Conservation (phyloP, 192 early-diverging fungal species). For the Backusella tarrabulga region DNA sequence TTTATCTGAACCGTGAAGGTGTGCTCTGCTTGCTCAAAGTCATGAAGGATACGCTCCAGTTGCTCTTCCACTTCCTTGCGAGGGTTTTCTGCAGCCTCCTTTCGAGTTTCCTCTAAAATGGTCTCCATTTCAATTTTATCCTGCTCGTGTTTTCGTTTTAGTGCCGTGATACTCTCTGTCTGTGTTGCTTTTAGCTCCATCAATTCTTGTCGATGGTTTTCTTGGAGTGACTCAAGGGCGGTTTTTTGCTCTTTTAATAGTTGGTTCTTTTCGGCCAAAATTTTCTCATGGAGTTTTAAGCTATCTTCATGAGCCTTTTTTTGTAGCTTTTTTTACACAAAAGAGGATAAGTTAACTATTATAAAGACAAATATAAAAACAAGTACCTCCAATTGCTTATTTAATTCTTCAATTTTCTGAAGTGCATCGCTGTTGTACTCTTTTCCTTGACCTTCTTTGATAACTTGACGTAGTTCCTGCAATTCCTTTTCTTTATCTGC, state of each 20-base stretch:
- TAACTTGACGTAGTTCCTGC: constrained; percentile 15
- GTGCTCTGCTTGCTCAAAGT: constrained; percentile 36
- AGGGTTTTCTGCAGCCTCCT: neutral
- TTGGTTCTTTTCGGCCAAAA: constrained; percentile 32
- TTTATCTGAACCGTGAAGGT: constrained; percentile 23
- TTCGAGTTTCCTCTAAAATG: constrained; percentile 16
- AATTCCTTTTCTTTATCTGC: constrained; percentile 31
- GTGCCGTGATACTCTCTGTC: neutral
- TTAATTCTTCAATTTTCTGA: constrained; percentile 12
- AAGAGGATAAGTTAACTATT: neutral
- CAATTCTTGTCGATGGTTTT: constrained; percentile 12
- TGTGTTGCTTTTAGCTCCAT: constrained; percentile 17
- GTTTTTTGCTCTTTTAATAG: constrained; percentile 29
- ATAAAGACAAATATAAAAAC: neutral
- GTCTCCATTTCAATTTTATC: constrained; percentile 26
- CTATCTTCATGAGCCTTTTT: constrained; percentile 32
- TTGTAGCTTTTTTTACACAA: constrained; percentile 12
- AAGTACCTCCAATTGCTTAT: constrained; percentile 11
- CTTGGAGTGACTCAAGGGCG: constrained; percentile 1
- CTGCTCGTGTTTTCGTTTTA: constrained; percentile 22
- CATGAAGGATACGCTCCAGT: constrained; percentile 29
- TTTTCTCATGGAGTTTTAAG: constrained; percentile 20
- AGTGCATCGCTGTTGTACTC: neutral
- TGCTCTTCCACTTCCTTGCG: constrained; percentile 19
- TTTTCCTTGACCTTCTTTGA: neutral